Base-by-base conservation (phyloP, 768 basidiomycete species). In the Boletus rufocinnamomeus region DNA sequence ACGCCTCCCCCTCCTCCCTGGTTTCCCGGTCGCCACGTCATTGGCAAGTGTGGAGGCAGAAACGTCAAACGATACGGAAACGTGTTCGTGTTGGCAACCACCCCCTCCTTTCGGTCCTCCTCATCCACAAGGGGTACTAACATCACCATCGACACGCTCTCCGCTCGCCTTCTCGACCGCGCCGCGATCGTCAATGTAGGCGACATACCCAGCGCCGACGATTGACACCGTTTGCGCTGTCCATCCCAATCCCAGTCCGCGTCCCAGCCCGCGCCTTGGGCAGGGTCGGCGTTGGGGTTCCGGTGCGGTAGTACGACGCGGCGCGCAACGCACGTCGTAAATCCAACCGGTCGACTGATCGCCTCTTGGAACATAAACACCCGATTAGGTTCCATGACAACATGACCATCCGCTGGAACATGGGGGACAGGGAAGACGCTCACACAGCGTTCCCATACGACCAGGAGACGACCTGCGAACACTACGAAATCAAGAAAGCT, bases 341-440 rank as follows among this genome's bases (percentile, higher is more conserved):
- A 71, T 17, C 63, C 70, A 4, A 73, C 32, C 2, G 70, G 70
- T 10, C 57, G 60, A 27, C 52, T 34, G 49, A 71, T 52, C 23
- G 58, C 51, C 46, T 73, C 70, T 23, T 61, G 62, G 34, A 73
- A 68, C 48, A 72, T 57, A 48, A 69, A 73, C 19, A 72, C 65
- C 21, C 65, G 65, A 10, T 43, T 58, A 23, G 59, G 67, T 11
- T 71, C 63, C 30, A 70, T 57, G 8, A 67, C 44, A 19, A 54
- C 49, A 41, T 50, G 70, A 2, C 65, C 69, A 3, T 66, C 61
- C 6, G 40, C 56, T 9, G 72, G 72, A 35, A 71, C 32, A 2
- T 11, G 32, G 1, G 70, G 72, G 7, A 71, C 19, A 0, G 63
- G 58, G 23, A 69, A 71, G 10, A 72, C 70, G 53, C 70, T 70